These are phyloP conservation scores for Clavispora vitiphila DNA, from an alignment of 805 yeast species.

Conservation along the genomic window DNA sequence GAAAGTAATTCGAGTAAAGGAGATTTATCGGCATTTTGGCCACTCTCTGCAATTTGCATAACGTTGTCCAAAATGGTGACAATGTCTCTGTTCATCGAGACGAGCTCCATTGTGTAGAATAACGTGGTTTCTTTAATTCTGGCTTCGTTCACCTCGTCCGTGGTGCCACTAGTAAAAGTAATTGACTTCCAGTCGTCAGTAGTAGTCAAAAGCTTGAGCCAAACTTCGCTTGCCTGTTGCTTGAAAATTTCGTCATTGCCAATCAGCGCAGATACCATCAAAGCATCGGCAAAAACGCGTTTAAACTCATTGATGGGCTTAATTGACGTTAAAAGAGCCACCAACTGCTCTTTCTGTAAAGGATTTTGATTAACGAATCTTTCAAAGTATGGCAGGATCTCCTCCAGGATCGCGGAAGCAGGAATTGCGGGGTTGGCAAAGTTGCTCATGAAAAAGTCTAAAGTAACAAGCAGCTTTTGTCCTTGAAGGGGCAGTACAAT, in stretches of 20 bases:
- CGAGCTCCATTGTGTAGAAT: slow-evolving; percentile 34
- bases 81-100: slow-evolving; percentile 10
- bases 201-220: slow-evolving; percentile 54
- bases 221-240: slow-evolving; percentile 30
- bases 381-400: slow-evolving; percentile 20
- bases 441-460: slow-evolving; percentile 21
- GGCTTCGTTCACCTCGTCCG: slow-evolving; percentile 38
- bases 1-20: slow-evolving; percentile 8
- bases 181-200: slow-evolving; percentile 49
- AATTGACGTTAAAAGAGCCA: slow-evolving; percentile 48
- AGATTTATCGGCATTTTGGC: neutral
- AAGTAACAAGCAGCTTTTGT: slow-evolving; percentile 22
- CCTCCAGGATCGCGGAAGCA: slow-evolving; percentile 5
- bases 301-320: slow-evolving; percentile 22
- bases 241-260: slow-evolving; percentile 21
- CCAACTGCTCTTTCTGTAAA: slow-evolving; percentile 41
- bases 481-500: slow-evolving; percentile 19
- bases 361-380: slow-evolving; percentile 33
- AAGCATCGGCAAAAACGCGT: slow-evolving; percentile 36
- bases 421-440: slow-evolving; percentile 12
- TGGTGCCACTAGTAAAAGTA: slow-evolving; percentile 27
- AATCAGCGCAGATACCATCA: slow-evolving; percentile 45
- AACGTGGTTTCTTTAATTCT: slow-evolving; percentile 39
- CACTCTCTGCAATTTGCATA: slow-evolving; percentile 1
- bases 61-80: slow-evolving; percentile 11